Base-by-base conservation (phyloP, 176 grass and related monocot species). In the Carex scoparia region DNA sequence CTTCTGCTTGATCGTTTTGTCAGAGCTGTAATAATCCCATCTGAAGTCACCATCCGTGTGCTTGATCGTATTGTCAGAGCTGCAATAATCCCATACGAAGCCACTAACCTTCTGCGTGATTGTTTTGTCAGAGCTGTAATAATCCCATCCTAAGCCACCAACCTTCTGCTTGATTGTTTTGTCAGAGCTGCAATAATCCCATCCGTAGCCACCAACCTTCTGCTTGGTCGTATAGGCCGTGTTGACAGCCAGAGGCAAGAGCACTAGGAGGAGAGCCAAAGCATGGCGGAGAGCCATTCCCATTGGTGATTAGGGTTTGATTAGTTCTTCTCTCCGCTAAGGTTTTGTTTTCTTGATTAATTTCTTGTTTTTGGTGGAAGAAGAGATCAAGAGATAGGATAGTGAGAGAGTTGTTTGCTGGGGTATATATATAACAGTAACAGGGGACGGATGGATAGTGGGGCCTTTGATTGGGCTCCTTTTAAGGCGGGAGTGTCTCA, bases 301-400 rank as follows among this genome's bases (percentile, higher is more conserved):
- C 14, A 63, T 23, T 1, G 16, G 6, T 71, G 7, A 9, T 72
- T 4, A 37, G 1, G 32, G 13, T 68, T 37, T 72, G 2, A 9
- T 38, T 72, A 49, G 69, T 46, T 19, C 69, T 72, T 46, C 69
- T 48, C 69, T 71, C 6, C 15, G 19, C 40, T 48, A 8, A 8
- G 40, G 40, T 72, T 19, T 48, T 49, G 69, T 44, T 72, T 23
- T 48, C 40, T 72, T 44, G 69, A 42, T 72, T 44, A 40, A 42
- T 72, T 72, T 72, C 69, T 72, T 40, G 16, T 72, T 49, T 72
- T 48, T 72, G 69, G 18, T 49, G 68, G 68, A 71, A 46, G 40
- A 16, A 72, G 69, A 72, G 1, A 68, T 23, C 23, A 23, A 23
- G 23, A 23, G 23, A 23, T 23, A 23, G 23, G 4, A 5, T 5